These are phyloP conservation scores for Jimgerdemannia lactiflua DNA, from an alignment of 192 early-diverging fungal species.

Conservation along the genomic window DNA sequence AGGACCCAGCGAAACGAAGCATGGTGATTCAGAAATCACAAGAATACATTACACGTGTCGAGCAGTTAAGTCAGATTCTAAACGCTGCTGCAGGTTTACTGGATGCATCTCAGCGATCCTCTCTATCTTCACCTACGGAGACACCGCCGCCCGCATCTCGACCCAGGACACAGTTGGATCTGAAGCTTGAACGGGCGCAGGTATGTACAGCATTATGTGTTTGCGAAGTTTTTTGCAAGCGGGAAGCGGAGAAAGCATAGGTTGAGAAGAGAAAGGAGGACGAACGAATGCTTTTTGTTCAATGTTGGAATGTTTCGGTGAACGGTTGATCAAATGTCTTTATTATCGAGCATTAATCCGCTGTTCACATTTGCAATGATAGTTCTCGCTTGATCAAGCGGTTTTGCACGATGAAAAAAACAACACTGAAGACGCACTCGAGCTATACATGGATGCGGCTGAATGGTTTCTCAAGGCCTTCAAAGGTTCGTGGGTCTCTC, in stretches of 20 bases:
- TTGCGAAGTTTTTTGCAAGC: no score
- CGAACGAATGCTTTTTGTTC: no score
- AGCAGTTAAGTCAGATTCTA: conserved; percentile 24
- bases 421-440: conserved; percentile 40
- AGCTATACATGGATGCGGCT: conserved; percentile 47
- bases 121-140: neutral
- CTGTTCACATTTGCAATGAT: neutral
- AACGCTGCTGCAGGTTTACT: neutral
- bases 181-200: neutral
- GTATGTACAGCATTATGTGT: neutral
- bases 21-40: conserved; percentile 26
- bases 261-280: no score
- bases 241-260: no score
- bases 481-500: conserved; percentile 29
- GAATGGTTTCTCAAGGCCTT: conserved; percentile 42
- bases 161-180: neutral
- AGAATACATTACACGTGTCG: conserved; percentile 23
- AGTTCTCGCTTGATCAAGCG: conserved; percentile 24
- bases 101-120: neutral
- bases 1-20: conserved; percentile 7
- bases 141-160: neutral
- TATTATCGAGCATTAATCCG: no score
- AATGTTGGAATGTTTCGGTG: no score
- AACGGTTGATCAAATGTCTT: no score
- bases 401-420: conserved; percentile 34